Evolutionary conservation across 2,329 filamentous ascomycete species (phyloP).

Genomic region (Sclerotinia glacialis): DNA sequence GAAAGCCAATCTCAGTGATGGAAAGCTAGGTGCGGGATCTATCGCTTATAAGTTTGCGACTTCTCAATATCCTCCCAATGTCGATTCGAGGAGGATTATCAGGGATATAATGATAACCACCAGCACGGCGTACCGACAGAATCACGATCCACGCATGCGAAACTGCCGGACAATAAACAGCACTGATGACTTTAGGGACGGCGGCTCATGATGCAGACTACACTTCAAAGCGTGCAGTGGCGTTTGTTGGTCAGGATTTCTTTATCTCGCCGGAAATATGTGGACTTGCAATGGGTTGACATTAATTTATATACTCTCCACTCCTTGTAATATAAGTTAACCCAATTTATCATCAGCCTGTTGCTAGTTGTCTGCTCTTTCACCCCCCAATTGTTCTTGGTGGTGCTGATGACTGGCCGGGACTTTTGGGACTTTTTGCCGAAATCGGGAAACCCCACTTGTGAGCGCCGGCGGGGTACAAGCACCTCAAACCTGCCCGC

Average conservation of each 20-base stretch:
- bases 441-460: slow-evolving; percentile 20
- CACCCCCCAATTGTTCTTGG: neutral
- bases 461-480: neutral
- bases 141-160: slow-evolving; percentile 31
- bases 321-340: neutral
- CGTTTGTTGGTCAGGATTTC: neutral
- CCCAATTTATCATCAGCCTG: neutral
- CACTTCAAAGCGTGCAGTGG: slow-evolving; percentile 22
- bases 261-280: neutral
- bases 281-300: neutral
- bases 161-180: slow-evolving; percentile 29
- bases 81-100: neutral
- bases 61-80: neutral
- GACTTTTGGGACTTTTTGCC: slow-evolving; percentile 12
- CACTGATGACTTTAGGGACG: slow-evolving; percentile 16
- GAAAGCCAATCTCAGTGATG: slow-evolving; percentile 26
- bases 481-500: neutral
- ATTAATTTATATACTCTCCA: too few species aligned
- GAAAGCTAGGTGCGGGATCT: slow-evolving; percentile 27
- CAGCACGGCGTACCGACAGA: slow-evolving; percentile 29
- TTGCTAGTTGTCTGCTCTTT: neutral
- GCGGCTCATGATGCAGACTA: slow-evolving; percentile 27
- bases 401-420: neutral
- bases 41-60: slow-evolving; percentile 28
- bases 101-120: neutral